Evolutionary conservation across 768 basidiomycete species (phyloP), one percentile per base, ranked within the genome.

Genomic region (Fomitopsis pulvina): DNA sequence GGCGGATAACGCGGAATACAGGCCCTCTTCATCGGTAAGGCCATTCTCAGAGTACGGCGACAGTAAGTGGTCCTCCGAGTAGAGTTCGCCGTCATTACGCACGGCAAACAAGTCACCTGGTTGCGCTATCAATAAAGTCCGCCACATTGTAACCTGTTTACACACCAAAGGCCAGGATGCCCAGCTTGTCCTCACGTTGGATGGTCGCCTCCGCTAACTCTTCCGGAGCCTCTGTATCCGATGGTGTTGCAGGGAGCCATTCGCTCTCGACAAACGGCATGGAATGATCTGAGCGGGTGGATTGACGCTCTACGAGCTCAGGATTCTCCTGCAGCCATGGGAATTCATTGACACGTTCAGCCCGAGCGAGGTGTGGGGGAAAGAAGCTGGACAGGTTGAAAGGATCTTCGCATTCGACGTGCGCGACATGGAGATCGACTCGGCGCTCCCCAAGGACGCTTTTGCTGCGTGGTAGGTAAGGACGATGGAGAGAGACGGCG

Each of bases 371-470:
- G 37, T 55, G 54, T 9, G 71, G 56, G 3, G 78, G 76, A 60
- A 77, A 78, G 65, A 79, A 78, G 8, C 70, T 70, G 27, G 62
- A 60, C 49, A 80, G 65, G 59, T 63, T 74, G 65, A 78, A 78
- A 3, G 76, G 74, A 52, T 79, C 77, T 47, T 68, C 69, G 12
- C 60, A 55, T 45, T 66, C 66, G 29, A 39, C 24, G n/a, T n/a
- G n/a, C n/a, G n/a, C 10, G 54, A 46, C 30, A 12, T 25, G 25
- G 43, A 30, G 11, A 27, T 27, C 9, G 22, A 27, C 12, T 53
- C 40, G 57, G 47, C 20, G 46, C 49, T n/a, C 56, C 39, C 25
- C 25, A 6, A 44, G 43, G 22, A 29, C 25, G 21, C 34, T 37
- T 37, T 37, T 21, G 45, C 29, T 32, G 34, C 34, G 34, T 5